phyloP scores from a whole-genome alignment of 2,329 filamentous ascomycete species.

The Ophiobolus disseminans region DNA sequence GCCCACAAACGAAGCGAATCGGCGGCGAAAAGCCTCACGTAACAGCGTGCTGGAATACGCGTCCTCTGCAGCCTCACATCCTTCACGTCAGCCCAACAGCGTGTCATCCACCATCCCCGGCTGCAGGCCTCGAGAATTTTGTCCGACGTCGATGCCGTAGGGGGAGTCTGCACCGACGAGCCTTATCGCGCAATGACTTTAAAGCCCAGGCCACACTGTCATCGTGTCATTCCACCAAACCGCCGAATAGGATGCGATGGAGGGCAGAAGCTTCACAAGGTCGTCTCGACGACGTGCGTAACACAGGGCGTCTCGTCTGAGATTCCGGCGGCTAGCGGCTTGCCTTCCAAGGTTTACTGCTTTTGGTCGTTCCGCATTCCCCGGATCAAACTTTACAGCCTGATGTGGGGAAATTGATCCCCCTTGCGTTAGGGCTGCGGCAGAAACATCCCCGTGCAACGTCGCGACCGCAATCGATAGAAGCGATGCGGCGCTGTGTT shows the following conservation, averaged over 20 bases:
- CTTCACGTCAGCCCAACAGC: constrained; percentile 24
- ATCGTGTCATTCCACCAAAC: constrained; percentile 18
- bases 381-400: constrained; percentile 17
- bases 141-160: background rate
- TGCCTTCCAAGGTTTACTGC: constrained; percentile 9
- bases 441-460: constrained; percentile 22
- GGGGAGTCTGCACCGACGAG: background rate
- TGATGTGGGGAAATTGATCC: constrained; percentile 31
- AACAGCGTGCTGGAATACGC: constrained; percentile 11
- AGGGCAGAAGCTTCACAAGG: no score
- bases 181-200: constrained; percentile 23
- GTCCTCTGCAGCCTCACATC: constrained; percentile 17
- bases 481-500: constrained; percentile 3
- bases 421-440: constrained; percentile 21
- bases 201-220: constrained; percentile 25
- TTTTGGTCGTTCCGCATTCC: constrained; percentile 24
- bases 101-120: constrained; percentile 25
- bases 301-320: constrained; percentile 20
- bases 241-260: constrained; percentile 32
- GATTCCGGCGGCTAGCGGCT: constrained; percentile 5
- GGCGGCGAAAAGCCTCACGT: constrained; percentile 15
- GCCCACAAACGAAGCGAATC: constrained; percentile 14
- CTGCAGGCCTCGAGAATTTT: no score
- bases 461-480: constrained; percentile 8
- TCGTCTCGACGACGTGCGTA: constrained; percentile 13